Base-by-base conservation (phyloP, 805 yeast genomes). In the Jamesozyma jinghongensis region DNA sequence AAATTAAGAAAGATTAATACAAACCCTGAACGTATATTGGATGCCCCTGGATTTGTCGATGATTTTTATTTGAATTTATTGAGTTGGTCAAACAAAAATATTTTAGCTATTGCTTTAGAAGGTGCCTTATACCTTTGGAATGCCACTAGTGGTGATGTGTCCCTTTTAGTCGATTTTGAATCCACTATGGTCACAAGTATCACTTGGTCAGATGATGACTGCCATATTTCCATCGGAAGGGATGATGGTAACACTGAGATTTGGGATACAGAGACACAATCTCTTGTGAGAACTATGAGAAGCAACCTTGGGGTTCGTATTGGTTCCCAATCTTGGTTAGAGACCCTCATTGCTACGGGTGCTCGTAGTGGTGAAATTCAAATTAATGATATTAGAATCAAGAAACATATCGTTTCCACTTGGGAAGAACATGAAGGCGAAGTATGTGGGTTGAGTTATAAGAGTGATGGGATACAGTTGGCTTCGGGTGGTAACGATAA, bases 401-500 rank as follows among this genome's bases (percentile, higher is more conserved):
- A 90, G 22, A 68, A 77, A 40, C 97, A 90, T 63, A 68, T 83
- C 19, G 77, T 80, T 1, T 56, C 74, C 5, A 72, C 71, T 29
- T 68, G 79, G 57, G 69, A 70, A 37, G 71, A 75, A 43, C 97
- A 90, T 58, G 65, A 73, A 38, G 96, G 94, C 1, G 97, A 90
- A 63, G 81, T 90, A 22, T 90, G 97, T 66, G 97, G 97, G 0
- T 67, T 90, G 32, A 81, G 81, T 50, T 90, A 94, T 77, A 73
- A 88, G 42, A 49, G 65, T 10, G 97, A 90, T 58, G 96, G 97
- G 2, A 66, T 73, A 48, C 92, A 85, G 55, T 70, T 90, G 43
- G 94, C 94, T 0, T 76, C 86, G 3, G 97, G 97, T 10, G 95
- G 97, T 26, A 92, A 92, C 57, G 98, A 92, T 60, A 90, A 92